Evolutionary conservation across 2,329 filamentous ascomycete species (phyloP).

Genomic region (Epichloe coenophiala): DNA sequence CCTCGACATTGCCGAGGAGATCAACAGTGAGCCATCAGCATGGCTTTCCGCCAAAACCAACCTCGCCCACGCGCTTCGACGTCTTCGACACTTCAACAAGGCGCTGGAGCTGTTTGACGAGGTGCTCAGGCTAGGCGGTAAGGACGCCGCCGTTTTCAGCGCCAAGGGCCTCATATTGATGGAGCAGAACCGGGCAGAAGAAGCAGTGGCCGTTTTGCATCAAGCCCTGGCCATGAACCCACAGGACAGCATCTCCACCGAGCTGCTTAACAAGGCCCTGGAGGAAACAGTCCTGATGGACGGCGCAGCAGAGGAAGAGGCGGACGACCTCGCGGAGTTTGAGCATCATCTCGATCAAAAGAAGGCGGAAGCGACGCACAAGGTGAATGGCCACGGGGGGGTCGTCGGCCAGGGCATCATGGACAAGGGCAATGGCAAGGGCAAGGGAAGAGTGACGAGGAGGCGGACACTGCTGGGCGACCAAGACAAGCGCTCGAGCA

Average conservation of each 20-base stretch:
- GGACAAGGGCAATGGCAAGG: conserved; percentile 25
- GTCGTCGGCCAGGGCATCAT: conserved; percentile 12
- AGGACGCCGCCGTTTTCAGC: conserved; percentile 64
- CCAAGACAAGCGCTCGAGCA: conserved; percentile 28
- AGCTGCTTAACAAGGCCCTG: conserved; percentile 60
- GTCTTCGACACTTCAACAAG: conserved; percentile 52
- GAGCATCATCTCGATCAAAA: conserved; percentile 37
- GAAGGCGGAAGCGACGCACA: conserved; percentile 30
- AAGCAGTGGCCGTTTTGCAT: conserved; percentile 72
- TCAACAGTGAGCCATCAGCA: conserved; percentile 68
- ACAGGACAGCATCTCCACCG: conserved; percentile 70
- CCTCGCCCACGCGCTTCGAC: conserved; percentile 74
- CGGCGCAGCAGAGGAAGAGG: conserved; percentile 31
- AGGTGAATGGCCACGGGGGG: conserved; percentile 17
- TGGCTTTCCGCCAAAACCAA: conserved; percentile 81
- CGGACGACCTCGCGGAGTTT: conserved; percentile 33
- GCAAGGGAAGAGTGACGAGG: conserved; percentile 29
- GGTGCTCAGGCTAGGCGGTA: conserved; percentile 69
- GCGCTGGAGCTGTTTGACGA: conserved; percentile 75
- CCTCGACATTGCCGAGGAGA: conserved; percentile 63
- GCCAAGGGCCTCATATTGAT: conserved; percentile 76
- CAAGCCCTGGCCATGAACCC: conserved; percentile 68
- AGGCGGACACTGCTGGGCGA: conserved; percentile 19
- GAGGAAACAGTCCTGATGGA: conserved; percentile 42
- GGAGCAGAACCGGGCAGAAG: conserved; percentile 58